phyloP scores from a whole-genome alignment of 2,329 filamentous ascomycete genomes.

The Microdochium bolleyi region DNA sequence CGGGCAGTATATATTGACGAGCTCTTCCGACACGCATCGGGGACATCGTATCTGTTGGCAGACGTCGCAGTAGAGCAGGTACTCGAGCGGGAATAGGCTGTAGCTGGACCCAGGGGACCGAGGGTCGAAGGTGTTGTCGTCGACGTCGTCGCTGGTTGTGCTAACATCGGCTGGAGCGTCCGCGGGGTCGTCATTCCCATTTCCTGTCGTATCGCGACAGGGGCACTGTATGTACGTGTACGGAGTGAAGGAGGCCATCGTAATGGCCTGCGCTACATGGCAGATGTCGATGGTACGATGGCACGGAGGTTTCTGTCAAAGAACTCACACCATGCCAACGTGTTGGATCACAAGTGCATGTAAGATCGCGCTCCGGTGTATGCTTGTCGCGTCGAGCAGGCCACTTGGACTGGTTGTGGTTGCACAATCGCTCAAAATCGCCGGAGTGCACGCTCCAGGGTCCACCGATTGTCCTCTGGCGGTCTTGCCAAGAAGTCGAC shows the following conservation, averaged over 20 bases:
- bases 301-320: neutral
- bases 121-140: constrained; percentile 71
- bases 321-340: neutral
- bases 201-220: constrained; percentile 27
- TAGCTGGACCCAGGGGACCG: constrained; percentile 79
- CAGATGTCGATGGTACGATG: neutral
- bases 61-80: constrained; percentile 94
- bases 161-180: constrained; percentile 19
- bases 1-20: constrained; percentile 91
- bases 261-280: neutral
- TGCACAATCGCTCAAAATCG: too few species aligned
- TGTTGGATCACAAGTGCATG: too few species aligned
- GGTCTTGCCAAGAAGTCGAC: too few species aligned
- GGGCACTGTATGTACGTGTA: constrained; percentile 63
- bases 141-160: constrained; percentile 55
- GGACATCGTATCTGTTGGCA: constrained; percentile 94
- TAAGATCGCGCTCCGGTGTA: too few species aligned
- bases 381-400: too few species aligned
- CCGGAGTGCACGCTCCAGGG: too few species aligned
- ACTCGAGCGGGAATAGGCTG: constrained; percentile 85
- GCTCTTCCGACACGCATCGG: constrained; percentile 85
- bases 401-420: too few species aligned
- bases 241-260: constrained; percentile 45
- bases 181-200: constrained; percentile 9
- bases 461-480: too few species aligned